A percentile compares a stretch with the other conserved stretches of the same genome.
Evolutionary conservation across 352 stramenopile genomes (phyloP).

Genomic region (Phytophthora sojae): DNA sequence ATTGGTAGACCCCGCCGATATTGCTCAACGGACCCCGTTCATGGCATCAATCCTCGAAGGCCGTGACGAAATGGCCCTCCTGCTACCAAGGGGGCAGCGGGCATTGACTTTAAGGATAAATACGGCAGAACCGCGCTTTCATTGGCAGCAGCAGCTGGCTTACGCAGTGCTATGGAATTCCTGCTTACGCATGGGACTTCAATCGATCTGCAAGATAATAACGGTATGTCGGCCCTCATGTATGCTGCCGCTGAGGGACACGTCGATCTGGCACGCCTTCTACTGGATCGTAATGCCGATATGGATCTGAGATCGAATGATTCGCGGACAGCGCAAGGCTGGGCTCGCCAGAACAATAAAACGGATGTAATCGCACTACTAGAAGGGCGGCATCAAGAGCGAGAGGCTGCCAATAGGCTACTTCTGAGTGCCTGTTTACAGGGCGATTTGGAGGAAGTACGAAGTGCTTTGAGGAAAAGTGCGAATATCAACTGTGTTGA

Average conservation of each 20-base stretch:
- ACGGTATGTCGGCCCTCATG: neutral
- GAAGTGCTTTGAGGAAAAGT: neutral
- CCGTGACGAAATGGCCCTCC: neutral
- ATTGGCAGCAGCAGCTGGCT: neutral
- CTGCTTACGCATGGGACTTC: neutral
- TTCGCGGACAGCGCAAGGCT: conserved; percentile 1
- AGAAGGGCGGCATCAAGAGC: neutral
- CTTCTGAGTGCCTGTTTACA: neutral
- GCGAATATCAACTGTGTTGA: neutral
- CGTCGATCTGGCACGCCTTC: neutral
- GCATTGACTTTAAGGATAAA: neutral
- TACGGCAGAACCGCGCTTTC: neutral
- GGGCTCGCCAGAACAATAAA: neutral
- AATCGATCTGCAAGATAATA: neutral
- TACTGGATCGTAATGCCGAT: conserved; percentile 1
- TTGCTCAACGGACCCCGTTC: neutral
- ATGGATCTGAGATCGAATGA: neutral
- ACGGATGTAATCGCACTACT: neutral
- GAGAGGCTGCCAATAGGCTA: neutral
- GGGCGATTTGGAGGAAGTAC: neutral
- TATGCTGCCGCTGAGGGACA: neutral
- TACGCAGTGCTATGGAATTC: neutral
- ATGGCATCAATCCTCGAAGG: neutral
- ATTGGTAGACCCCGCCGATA: neutral
- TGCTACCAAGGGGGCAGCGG: neutral